A percentile compares a stretch with the other conserved stretches of the same genome.
These are phyloP conservation scores for Calvatia gigantea DNA, from an alignment of 768 basidiomycete genomes.

Conservation along the genomic window DNA sequence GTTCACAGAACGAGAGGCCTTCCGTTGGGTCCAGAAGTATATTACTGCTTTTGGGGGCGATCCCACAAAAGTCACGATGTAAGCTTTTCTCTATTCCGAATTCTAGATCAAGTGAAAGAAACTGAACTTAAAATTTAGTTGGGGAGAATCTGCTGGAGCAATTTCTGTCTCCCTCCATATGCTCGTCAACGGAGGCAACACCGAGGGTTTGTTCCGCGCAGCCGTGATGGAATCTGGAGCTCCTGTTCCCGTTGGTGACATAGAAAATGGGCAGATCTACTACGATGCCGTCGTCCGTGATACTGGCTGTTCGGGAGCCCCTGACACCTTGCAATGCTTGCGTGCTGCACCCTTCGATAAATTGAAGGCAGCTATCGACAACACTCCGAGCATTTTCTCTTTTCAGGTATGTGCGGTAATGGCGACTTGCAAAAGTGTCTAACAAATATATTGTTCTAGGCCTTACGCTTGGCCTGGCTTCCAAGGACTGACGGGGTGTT, in stretches of 20 bases:
- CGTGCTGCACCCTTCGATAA: conserved; percentile 31
- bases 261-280: conserved; percentile 39
- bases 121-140: conserved; percentile 19
- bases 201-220: conserved; percentile 43
- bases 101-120: conserved; percentile 3
- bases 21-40: conserved; percentile 56
- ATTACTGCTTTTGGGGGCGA: conserved; percentile 66
- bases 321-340: conserved; percentile 40
- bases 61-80: conserved; percentile 56
- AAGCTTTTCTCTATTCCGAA: conserved; percentile 16
- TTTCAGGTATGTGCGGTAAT: conserved; percentile 30
- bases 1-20: not conserved
- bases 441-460: conserved; percentile 33
- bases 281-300: conserved; percentile 39
- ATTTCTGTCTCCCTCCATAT: conserved; percentile 51
- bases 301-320: conserved; percentile 26
- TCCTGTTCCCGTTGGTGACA: conserved; percentile 40
- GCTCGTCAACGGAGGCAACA: conserved; percentile 41
- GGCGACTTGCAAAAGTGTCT: not conserved
- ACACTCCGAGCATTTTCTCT: conserved; percentile 32
- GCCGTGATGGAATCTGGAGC: conserved; percentile 51
- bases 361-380: conserved; percentile 37
- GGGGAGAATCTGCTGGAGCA: conserved; percentile 48
- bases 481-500: conserved; percentile 49
- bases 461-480: conserved; percentile 42